phyloP scores from a whole-genome alignment of 257 asterid genomes.

The Schizonepeta tenuifolia region DNA sequence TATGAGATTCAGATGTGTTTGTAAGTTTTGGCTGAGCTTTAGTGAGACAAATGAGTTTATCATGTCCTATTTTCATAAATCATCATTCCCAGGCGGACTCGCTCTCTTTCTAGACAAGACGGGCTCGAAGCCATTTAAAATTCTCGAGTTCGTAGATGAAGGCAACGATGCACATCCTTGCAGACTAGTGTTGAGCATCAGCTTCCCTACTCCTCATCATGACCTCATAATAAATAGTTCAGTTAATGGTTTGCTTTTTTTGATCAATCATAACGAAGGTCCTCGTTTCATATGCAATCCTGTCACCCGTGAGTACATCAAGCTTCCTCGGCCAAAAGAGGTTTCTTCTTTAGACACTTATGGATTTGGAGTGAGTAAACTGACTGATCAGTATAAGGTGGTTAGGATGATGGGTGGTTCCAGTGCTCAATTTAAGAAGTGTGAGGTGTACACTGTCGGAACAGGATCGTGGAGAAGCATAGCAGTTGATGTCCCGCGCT shows the following conservation, averaged over 20 bases:
- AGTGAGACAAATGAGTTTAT: background rate
- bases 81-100: background rate
- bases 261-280: no score
- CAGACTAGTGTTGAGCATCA: background rate
- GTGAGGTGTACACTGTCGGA: background rate
- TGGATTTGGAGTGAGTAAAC: background rate
- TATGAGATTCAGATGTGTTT: background rate
- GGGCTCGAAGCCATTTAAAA: background rate
- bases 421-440: no score
- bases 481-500: no score
- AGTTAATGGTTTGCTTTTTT: conserved; percentile 33
- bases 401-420: no score
- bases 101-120: background rate
- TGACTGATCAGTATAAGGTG: background rate
- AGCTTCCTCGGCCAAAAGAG: background rate
- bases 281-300: background rate
- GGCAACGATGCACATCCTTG: background rate
- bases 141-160: conserved; percentile 32
- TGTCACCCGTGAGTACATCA: background rate
- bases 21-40: background rate
- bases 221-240: background rate
- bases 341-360: no score
- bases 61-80: background rate
- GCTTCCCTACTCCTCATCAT: background rate
- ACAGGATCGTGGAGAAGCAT: background rate